Evolutionary conservation across 2,329 filamentous ascomycete species (phyloP), one percentile per base, ranked within the genome.

Genomic region (Leptographium wingfieldii): DNA sequence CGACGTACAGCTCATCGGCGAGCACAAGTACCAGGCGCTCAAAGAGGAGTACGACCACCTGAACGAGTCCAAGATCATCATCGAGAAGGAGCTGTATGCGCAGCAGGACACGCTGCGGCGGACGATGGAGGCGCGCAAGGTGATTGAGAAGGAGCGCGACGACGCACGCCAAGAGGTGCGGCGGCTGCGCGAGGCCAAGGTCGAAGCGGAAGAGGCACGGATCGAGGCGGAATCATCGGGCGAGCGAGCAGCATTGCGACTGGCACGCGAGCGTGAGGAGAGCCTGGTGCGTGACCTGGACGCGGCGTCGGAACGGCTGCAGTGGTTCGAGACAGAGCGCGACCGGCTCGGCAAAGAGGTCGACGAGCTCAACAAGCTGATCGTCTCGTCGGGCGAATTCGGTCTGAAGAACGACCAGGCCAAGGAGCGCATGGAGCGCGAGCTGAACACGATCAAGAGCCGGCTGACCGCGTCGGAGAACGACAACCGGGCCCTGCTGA

Each of bases 1-100:
- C 65, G 94, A 99, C 69, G 91, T 96, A 31, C 86, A 92, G 64
- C 83, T 95, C 66, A 86, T 97, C 60, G 85, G 89, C 5, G 91
- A 96, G 66, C 92, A 96, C 73, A 95, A 94, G 70, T 89, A 86
- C 67, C 79, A 88, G 53, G 83, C 86, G 57, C 77, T 99, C 62
- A 86, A 92, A 69, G 85, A 92, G 31, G 91, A 97, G 65, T 95
- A 85, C 66, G 86, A 95, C 56, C 82, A 84, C 40, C 79, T 97
- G 40, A 96, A 96, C 67, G 91, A 96, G 64, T 86, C 90, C 33
- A 99, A 99, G 73, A 96, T 96, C 67, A 95, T 86, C 55, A 96
- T 99, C 64, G 92, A 99, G 72, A 97, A 96, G 72, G 92, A 97
- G 72, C 86, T 99, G 71, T 97, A 97, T 70, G 87, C 89, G 5